These are phyloP conservation scores for Glarea lozoyensis DNA, from an alignment of 495 filamentous ascomycete species.

Conservation along the genomic window DNA sequence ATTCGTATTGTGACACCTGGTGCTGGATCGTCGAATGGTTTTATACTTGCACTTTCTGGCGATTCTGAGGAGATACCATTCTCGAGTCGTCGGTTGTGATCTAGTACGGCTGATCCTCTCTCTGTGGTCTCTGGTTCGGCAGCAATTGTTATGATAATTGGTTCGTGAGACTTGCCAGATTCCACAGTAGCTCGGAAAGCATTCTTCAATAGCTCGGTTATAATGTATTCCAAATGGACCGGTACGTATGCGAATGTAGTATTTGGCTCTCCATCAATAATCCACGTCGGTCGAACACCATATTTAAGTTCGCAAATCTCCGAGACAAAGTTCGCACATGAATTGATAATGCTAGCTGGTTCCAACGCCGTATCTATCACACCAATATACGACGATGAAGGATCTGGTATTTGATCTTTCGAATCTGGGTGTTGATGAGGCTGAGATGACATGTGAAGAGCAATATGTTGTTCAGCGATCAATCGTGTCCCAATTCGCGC, in stretches of 20 bases:
- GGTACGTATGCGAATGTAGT: conserved; percentile 85
- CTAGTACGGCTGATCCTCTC: background rate
- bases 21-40: conserved; percentile 50
- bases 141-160: conserved; percentile 87
- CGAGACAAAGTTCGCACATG: conserved; percentile 79
- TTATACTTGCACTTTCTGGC: conserved; percentile 34
- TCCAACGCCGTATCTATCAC: conserved; percentile 90
- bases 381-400: conserved; percentile 71
- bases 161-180: conserved; percentile 63
- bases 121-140: conserved; percentile 54
- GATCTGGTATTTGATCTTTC: conserved; percentile 31
- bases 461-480: conserved; percentile 95
- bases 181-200: conserved; percentile 91
- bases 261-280: conserved; percentile 73
- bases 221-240: conserved; percentile 92
- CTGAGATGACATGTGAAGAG: conserved; percentile 75
- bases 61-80: background rate
- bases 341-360: conserved; percentile 68
- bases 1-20: conserved; percentile 93
- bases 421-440: conserved; percentile 39
- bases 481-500: conserved; percentile 89
- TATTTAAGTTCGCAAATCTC: conserved; percentile 97
- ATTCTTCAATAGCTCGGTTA: conserved; percentile 94
- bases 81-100: conserved; percentile 1
- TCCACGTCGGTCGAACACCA: conserved; percentile 72